A percentile compares a stretch with the other conserved stretches of the same genome.
These are phyloP conservation scores for Fusarium sambucinum DNA, from an alignment of 2,329 filamentous ascomycete species.

Conservation along the genomic window DNA sequence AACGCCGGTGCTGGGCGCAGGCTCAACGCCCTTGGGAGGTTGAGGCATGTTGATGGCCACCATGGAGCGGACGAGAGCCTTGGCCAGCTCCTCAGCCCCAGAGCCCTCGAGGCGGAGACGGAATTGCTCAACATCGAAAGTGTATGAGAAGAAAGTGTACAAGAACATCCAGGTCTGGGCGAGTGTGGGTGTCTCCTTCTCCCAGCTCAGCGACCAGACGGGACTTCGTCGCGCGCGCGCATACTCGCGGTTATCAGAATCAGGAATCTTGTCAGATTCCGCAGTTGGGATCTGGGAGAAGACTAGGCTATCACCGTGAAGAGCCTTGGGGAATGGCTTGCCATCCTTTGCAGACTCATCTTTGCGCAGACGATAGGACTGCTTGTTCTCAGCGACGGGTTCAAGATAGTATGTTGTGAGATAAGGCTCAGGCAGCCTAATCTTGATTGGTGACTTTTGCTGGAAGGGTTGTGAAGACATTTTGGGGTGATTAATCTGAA, in stretches of 20 bases:
- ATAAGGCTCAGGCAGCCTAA: conserved; percentile 50
- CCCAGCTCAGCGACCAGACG: conserved; percentile 58
- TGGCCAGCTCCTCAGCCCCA: conserved; percentile 35
- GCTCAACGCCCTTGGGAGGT: conserved; percentile 50
- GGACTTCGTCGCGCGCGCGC: conserved; percentile 62
- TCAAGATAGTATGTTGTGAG: conserved; percentile 46
- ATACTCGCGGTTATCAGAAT: conserved; percentile 58
- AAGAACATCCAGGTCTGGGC: conserved; percentile 63
- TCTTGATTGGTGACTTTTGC: conserved; percentile 56
- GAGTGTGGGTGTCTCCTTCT: conserved; percentile 54
- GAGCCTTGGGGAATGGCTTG: conserved; percentile 35
- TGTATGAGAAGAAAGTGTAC: conserved; percentile 60
- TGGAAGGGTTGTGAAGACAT: conserved; percentile 43
- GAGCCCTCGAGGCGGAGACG: conserved; percentile 41
- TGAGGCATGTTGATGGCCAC: conserved; percentile 59
- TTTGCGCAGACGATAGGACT: conserved; percentile 40
- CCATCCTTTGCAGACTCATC: conserved; percentile 34
- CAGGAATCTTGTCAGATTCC: conserved; percentile 43
- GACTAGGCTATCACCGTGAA: conserved; percentile 39
- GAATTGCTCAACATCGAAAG: conserved; percentile 41
- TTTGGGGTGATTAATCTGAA: conserved; percentile 2
- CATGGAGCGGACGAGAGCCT: conserved; percentile 54
- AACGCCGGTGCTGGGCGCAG: conserved; percentile 45
- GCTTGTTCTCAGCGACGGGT: conserved; percentile 23
- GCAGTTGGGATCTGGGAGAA: conserved; percentile 35